phyloP scores from a whole-genome alignment of 495 filamentous ascomycete species.

The Alectoria sarmentosa region DNA sequence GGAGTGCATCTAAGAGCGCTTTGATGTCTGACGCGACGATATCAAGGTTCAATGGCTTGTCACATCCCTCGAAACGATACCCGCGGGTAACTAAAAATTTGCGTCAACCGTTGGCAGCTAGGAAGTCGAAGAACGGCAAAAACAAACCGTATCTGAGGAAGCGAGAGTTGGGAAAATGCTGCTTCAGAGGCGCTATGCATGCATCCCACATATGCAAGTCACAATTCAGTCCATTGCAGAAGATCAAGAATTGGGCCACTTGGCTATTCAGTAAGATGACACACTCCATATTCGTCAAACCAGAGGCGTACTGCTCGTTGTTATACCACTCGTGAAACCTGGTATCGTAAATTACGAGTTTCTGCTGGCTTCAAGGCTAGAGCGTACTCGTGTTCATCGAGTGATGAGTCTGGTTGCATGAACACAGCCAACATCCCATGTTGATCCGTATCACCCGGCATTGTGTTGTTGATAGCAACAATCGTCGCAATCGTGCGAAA shows the following conservation, averaged over 20 bases:
- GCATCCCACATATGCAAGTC: neutral
- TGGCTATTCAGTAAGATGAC: neutral
- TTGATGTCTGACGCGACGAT: neutral
- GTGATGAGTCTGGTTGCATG: neutral
- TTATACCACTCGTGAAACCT: neutral
- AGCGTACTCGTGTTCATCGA: slow-evolving; percentile 2
- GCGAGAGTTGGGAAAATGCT: neutral
- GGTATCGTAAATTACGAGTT: neutral
- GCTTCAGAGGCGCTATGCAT: neutral
- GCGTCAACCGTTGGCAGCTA: neutral
- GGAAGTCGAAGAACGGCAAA: too few species aligned
- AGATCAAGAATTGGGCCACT: neutral
- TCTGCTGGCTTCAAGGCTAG: neutral
- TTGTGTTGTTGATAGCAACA: neutral
- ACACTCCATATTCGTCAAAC: neutral
- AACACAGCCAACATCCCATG: neutral
- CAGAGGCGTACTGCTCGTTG: neutral
- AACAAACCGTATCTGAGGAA: neutral
- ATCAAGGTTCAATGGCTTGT: neutral
- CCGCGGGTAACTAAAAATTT: neutral
- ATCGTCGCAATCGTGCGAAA: neutral
- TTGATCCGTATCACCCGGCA: neutral
- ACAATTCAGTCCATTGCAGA: neutral
- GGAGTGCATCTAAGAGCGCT: neutral
- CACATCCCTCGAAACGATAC: neutral